These are phyloP conservation scores for Baudoinia panamericana DNA, from an alignment of 495 filamentous ascomycete genomes.

Conservation along the genomic window DNA sequence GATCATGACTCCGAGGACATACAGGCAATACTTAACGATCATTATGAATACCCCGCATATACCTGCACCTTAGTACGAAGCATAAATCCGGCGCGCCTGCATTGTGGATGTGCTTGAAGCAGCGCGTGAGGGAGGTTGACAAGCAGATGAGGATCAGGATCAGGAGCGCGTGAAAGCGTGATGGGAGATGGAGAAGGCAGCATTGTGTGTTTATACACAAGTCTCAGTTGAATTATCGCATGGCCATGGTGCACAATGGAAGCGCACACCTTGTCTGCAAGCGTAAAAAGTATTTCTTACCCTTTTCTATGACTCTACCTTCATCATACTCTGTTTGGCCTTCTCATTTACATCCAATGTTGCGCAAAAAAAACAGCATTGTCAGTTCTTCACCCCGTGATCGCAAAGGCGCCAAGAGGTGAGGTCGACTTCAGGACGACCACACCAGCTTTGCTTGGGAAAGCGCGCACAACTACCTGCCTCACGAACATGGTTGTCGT, in stretches of 20 bases:
- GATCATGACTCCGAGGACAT: neutral
- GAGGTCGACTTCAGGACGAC: constrained; percentile 5
- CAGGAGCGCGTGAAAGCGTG: neutral
- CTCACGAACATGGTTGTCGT: no score
- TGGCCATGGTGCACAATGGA: no score
- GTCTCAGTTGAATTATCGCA: no score
- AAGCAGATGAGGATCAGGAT: constrained; percentile 3
- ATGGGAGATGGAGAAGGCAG: constrained; percentile 1
- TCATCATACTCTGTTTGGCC: no score
- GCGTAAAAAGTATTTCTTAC: no score
- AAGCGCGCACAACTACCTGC: no score
- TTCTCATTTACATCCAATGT: no score
- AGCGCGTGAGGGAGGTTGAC: constrained; percentile 15
- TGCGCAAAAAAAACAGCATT: no score
- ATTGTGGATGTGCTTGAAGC: constrained; percentile 16
- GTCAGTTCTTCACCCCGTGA: no score
- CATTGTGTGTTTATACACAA: no score
- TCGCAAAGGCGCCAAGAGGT: constrained; percentile 11
- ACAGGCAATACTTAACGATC: constrained; percentile 11
- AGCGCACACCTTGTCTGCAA: no score
- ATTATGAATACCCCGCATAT: constrained; percentile 20
- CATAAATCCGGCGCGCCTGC: constrained; percentile 7
- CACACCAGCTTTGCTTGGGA: neutral
- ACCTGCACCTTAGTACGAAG: constrained; percentile 21
- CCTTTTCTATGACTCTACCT: no score